Conservation (phyloP, 306 rosid genomes). For the Hippophae gyantsensis region DNA sequence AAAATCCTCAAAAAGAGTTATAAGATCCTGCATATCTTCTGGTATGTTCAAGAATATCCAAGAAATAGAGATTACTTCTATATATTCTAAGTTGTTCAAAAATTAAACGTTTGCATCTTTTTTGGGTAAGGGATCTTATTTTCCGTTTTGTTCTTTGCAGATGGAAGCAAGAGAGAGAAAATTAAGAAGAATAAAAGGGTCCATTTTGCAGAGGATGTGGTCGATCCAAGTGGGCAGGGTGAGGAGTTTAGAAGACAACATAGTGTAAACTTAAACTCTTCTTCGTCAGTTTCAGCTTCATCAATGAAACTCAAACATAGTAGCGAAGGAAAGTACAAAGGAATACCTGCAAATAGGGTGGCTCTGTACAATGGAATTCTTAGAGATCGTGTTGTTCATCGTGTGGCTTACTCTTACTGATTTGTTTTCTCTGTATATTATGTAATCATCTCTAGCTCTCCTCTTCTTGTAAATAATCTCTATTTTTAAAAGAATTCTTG, state of each 20-base stretch:
- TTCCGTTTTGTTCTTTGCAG: conserved; percentile 26
- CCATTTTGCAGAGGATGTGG: conserved; percentile 70
- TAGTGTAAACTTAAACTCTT: conserved; percentile 5
- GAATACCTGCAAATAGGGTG: conserved; percentile 73
- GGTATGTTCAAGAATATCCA: conserved; percentile 29
- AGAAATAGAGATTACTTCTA: neutral
- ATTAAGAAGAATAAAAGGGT: conserved; percentile 57
- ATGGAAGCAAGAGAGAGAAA: conserved; percentile 33
- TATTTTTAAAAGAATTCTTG: too few relatives aligned
- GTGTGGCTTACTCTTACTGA: conserved; percentile 31
- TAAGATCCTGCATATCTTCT: conserved; percentile 72
- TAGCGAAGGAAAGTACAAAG: conserved; percentile 21
- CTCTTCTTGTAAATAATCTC: too few relatives aligned
- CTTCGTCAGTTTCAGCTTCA: conserved; percentile 12
- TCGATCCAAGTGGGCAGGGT: conserved; percentile 57
- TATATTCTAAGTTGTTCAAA: too few relatives aligned
- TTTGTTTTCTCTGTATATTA: too few relatives aligned
- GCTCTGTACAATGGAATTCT: conserved; percentile 88
- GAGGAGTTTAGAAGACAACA: conserved; percentile 46
- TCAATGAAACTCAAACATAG: conserved; percentile 22
- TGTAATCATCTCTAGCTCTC: too few relatives aligned
- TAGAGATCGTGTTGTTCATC: conserved; percentile 61
- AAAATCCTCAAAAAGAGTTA: conserved; percentile 32
- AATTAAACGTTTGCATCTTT: too few relatives aligned
- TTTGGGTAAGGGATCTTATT: neutral